A percentile compares a stretch with the other conserved stretches of the same genome.
phyloP scores from a whole-genome alignment of 257 asterid species.

The Rubia yunnanensis region DNA sequence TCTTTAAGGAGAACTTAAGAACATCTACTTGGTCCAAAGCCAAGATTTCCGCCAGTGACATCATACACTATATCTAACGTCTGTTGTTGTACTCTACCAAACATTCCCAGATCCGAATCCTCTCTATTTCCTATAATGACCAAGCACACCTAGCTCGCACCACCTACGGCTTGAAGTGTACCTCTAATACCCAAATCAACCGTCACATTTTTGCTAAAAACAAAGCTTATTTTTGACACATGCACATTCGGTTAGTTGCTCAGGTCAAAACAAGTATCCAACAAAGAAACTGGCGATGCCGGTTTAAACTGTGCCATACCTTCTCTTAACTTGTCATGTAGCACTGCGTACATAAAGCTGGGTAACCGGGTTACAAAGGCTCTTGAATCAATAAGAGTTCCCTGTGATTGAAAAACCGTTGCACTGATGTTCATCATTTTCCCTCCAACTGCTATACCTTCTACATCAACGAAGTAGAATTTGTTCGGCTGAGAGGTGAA shows the following conservation, averaged over 20 bases:
- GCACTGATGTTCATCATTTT: conserved; percentile 27
- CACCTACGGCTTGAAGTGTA: conserved; percentile 8
- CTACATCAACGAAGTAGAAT: conserved; percentile 48
- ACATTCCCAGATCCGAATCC: conserved; percentile 29
- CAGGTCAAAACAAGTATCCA: conserved; percentile 63
- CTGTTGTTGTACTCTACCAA: conserved; percentile 62
- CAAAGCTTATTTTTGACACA: conserved; percentile 40
- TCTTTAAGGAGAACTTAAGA: conserved; percentile 3
- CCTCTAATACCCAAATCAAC: conserved; percentile 34
- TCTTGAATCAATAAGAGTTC: conserved; percentile 62
- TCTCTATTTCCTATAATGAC: conserved; percentile 45
- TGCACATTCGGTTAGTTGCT: conserved; percentile 22
- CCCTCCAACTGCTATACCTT: conserved; percentile 40
- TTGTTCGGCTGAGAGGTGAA: conserved; percentile 15
- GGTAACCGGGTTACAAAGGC: conserved; percentile 25
- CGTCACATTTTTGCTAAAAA: conserved; percentile 34
- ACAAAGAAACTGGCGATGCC: conserved; percentile 36
- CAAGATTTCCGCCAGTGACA: conserved; percentile 56
- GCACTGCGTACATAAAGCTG: conserved; percentile 28
- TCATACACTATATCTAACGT: conserved; percentile 59
- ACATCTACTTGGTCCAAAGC: conserved; percentile 59
- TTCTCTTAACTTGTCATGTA: conserved; percentile 36
- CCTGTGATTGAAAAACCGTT: conserved; percentile 34
- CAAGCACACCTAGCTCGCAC: conserved; percentile 33
- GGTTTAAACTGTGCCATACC: conserved; percentile 35